These are phyloP conservation scores for Rauvolfia tetraphylla DNA, from an alignment of 257 asterid genomes.

Conservation along the genomic window DNA sequence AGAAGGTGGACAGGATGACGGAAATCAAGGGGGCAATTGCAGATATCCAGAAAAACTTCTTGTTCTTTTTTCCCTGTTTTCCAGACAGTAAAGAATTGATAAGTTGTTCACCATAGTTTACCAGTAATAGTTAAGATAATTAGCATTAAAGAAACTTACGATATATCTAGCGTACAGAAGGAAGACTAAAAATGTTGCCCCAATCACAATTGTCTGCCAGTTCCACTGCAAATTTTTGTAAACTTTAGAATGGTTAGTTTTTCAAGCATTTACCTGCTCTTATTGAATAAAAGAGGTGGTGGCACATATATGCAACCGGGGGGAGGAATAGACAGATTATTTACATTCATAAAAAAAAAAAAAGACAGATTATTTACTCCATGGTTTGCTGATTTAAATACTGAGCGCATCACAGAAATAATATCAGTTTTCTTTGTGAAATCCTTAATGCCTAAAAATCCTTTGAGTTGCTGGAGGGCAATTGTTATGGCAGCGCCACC, in stretches of 20 bases:
- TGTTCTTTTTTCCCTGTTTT: constrained; percentile 74
- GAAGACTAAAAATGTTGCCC: constrained; percentile 58
- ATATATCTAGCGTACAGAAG: constrained; percentile 66
- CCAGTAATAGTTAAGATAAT: not conserved
- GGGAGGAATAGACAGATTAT: constrained; percentile 14
- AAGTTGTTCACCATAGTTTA: not conserved
- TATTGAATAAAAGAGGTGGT: not conserved
- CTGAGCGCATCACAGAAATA: constrained; percentile 72
- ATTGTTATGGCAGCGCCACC: constrained; percentile 94
- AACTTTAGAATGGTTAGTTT: not conserved
- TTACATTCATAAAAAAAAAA: too few relatives aligned
- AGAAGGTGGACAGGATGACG: constrained; percentile 67
- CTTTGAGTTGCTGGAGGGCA: constrained; percentile 87
- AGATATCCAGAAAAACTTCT: constrained; percentile 71
- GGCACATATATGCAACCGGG: not conserved
- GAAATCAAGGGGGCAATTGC: constrained; percentile 86
- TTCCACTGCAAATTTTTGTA: constrained; percentile 65
- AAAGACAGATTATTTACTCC: too few relatives aligned
- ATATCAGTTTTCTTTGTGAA: constrained; percentile 75
- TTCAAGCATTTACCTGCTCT: not conserved
- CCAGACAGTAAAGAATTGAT: constrained; percentile 12
- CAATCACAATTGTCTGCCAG: constrained; percentile 63
- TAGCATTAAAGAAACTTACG: constrained; percentile 18
- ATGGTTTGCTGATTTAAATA: constrained; percentile 43
- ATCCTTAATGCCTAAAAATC: constrained; percentile 68